Percentiles rank a stretch among this genome's conserved stretches.
Conservation (phyloP, 2,329 filamentous ascomycete genomes). For the Hypoxylon rubiginosum region DNA sequence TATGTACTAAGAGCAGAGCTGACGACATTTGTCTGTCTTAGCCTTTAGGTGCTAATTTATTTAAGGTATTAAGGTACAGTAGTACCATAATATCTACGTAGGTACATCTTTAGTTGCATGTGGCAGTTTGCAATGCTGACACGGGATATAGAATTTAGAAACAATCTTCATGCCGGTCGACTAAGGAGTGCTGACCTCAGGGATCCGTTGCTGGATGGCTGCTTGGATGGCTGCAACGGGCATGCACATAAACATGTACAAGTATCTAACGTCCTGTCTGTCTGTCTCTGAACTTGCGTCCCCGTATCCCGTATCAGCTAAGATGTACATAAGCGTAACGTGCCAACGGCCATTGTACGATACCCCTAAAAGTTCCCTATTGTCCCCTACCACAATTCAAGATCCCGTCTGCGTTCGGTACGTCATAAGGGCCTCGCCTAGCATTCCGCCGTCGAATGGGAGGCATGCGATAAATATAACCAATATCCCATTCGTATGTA, state of each 20-base stretch:
- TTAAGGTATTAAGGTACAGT: constrained; percentile 25
- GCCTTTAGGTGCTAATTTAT: constrained; percentile 15
- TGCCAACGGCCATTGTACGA: no score
- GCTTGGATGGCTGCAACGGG: neutral
- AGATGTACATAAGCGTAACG: neutral
- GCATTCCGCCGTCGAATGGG: constrained; percentile 31
- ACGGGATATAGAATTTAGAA: no score
- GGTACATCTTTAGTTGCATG: neutral
- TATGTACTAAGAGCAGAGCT: constrained; percentile 28
- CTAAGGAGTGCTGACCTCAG: no score
- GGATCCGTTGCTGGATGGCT: no score
- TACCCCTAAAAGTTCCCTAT: neutral
- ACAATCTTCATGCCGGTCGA: no score
- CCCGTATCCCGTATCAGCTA: neutral
- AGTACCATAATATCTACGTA: constrained; percentile 25
- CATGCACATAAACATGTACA: neutral
- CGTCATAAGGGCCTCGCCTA: constrained; percentile 35
- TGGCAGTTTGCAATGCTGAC: no score
- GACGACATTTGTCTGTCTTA: constrained; percentile 34
- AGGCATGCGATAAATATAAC: constrained; percentile 22
- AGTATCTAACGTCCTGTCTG: neutral
- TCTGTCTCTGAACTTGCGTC: constrained; percentile 1
- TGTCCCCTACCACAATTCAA: no score
- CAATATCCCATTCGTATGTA: constrained; percentile 17
- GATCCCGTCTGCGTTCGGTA: constrained; percentile 16